Base-by-base conservation (phyloP, 2,329 filamentous ascomycete species). In the Chaetothyriales sp. region DNA sequence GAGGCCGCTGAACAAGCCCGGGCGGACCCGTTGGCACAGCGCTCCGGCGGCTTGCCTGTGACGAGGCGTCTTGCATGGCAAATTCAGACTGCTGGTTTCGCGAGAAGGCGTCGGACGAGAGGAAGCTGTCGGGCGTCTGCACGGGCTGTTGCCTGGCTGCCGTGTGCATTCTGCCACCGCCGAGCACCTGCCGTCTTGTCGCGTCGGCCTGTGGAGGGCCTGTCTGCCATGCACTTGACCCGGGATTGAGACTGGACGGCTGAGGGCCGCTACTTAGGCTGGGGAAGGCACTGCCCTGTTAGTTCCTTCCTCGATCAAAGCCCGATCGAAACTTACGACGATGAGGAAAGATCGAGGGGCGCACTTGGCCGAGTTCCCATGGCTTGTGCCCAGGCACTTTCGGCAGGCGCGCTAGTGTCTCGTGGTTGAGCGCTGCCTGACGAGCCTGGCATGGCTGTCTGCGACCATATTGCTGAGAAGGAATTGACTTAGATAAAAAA, bases 141-240 rank as follows among this genome's bases (percentile, higher is more conserved):
- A 18, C 55, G 13, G 48, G 43, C 47, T 53, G 54, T 48, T 40
- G 33, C 33, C 33, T 13, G 2, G 33, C 33, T 40, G 33, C 33
- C 10, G 33, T 40, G 33, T 40, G 33, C 33, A 40, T 40, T 40
- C 33, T 40, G 33, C 33, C 33, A 15, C 10, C 33, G 4, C 33
- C 33, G 10, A 57, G 40, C 50, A 53, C 54, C 44, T 56, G 57
- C 53, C 52, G 54, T 48, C 53, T 54, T 44, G 47, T 54, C 44
- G 53, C 54, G 48, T 59, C 58, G 43, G 48, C 54, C 46, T 58
- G 54, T 20, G 59, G 59, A 9, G 59, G 59, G 10, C 59, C 59
- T 15, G 57, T 56, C 48, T 61, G 59, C 59, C 59, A 61, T 5
- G 58, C 58, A 54, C 59, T 61, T 10, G 56, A 56, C 8, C 54